Evolutionary conservation across 2,329 filamentous ascomycete species (phyloP), one percentile per base, ranked within the genome.

Genomic region (Colletotrichum phormii): DNA sequence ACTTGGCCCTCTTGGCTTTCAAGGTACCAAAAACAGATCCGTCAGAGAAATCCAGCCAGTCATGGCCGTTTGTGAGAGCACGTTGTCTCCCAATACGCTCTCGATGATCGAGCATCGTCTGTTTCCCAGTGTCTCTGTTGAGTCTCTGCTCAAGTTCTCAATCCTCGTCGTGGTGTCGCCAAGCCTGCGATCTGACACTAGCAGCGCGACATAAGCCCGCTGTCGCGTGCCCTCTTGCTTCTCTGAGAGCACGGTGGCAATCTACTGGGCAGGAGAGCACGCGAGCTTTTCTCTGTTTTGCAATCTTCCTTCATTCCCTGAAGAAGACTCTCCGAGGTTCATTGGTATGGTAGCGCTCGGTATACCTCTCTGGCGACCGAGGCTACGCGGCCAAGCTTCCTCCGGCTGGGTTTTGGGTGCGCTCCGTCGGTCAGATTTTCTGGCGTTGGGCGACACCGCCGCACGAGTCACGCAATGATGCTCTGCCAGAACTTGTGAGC

Each of bases 1-100:
- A 68, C 69, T 72, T 72, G 69, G 64, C 69, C 64, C 57, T 72
- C 69, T 72, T 72, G 69, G 69, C 64, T 53, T 68, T 53, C 69
- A 62, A 68, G 69, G 69, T 63, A 68, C 64, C 51, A 64, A 53
- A 5, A n/a, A 71, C 29, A 33, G 64, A 72, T 58, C 35, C 46
- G 11, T 29, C 35, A n/a, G 57, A n/a, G 15, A 4, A 33, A 5
- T 42, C 35, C 51, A 57, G 65, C 70, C 70, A 72, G 53, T 72
- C 59, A 69, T n/a, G 29, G 18, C 6, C 29, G 15, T 11, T 22
- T 35, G 4, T 33, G 53, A 49, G 60, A 55, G 65, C 70, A 72
- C 70, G 70, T 72, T 72, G 69, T 59, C 11, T 68, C 62, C 62
- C 64, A 33, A 63, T 61, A 58, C 29, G 58, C 51, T 63, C 46